phyloP scores from a whole-genome alignment of 23 red algal genomes.

The Agarophyton chilense region DNA sequence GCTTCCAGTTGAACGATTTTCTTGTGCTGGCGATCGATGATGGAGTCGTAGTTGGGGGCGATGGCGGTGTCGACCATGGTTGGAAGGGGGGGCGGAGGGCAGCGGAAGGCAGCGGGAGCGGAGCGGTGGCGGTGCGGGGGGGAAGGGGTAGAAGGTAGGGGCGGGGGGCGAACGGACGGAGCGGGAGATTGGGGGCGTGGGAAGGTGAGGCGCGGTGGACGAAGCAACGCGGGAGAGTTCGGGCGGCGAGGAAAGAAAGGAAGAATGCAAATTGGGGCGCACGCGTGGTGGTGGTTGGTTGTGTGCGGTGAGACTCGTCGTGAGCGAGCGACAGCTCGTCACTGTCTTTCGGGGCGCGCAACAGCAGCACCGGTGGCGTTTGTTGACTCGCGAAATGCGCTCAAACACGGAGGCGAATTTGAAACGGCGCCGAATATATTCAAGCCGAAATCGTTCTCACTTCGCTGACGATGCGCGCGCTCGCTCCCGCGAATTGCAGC shows the following conservation, averaged over 20 bases:
- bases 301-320: neutral
- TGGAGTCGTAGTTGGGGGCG: constrained; percentile 59
- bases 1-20: constrained; percentile 44
- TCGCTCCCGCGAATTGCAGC: too few relatives aligned
- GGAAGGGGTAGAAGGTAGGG: neutral
- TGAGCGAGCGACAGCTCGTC: neutral
- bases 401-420: neutral
- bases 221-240: neutral
- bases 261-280: too few relatives aligned
- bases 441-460: neutral
- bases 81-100: neutral
- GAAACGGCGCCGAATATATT: neutral
- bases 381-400: neutral
- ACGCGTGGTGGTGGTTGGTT: neutral
- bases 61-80: constrained; percentile 27
- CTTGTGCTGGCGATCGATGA: constrained; percentile 62
- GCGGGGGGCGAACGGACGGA: too few relatives aligned
- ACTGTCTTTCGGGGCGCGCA: too few relatives aligned
- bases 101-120: neutral
- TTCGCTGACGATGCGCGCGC: too few relatives aligned
- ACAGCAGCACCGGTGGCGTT: neutral
- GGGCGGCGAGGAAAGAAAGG: neutral
- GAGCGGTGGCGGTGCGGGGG: neutral
- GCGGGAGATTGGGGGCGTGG: neutral
- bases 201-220: neutral